Percentiles rank a stretch among this genome's conserved stretches.
These are phyloP conservation scores for Wickerhamiella alocasiicola DNA, from an alignment of 805 yeast genomes.

Conservation along the genomic window DNA sequence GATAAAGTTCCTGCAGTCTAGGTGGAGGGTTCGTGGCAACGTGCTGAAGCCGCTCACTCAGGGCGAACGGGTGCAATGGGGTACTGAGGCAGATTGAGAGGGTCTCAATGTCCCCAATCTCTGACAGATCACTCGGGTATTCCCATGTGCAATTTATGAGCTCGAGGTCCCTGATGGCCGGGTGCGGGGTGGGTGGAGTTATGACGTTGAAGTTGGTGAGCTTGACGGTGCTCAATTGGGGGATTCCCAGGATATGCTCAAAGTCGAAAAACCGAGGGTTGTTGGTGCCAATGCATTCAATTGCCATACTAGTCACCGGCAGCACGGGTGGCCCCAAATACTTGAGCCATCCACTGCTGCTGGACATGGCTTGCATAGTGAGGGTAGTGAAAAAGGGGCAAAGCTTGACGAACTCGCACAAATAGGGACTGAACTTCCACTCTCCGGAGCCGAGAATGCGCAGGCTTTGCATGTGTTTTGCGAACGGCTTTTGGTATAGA, in stretches of 20 bases:
- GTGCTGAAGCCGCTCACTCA: constrained; percentile 13
- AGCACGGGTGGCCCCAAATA: constrained; percentile 13
- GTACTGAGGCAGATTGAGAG: constrained; percentile 6
- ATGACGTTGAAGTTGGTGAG: constrained; percentile 15
- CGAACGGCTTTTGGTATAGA: neutral
- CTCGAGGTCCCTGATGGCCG: constrained; percentile 1
- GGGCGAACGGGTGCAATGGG: constrained; percentile 8
- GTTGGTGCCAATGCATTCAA: constrained; percentile 7
- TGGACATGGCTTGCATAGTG: constrained; percentile 8
- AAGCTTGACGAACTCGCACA: constrained; percentile 3
- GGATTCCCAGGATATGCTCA: constrained; percentile 14
- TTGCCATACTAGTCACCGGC: neutral
- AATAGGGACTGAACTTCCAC: constrained; percentile 17
- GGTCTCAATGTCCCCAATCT: constrained; percentile 7
- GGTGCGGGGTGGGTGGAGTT: constrained; percentile 9
- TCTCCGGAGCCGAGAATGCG: constrained; percentile 13
- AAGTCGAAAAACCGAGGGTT: constrained; percentile 16
- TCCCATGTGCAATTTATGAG: constrained; percentile 15
- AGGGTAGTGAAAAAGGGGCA: constrained; percentile 2
- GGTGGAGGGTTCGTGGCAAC: constrained; percentile 10
- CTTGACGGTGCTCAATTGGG: constrained; percentile 7
- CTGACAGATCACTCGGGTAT: constrained; percentile 11
- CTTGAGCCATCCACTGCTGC: constrained; percentile 20
- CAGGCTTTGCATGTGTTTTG: neutral
- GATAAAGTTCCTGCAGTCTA: constrained; percentile 1